Percentiles rank a stretch among this genome's conserved stretches.
Evolutionary conservation across 2,329 filamentous ascomycete genomes (phyloP).

Genomic region (Cytospora mali): DNA sequence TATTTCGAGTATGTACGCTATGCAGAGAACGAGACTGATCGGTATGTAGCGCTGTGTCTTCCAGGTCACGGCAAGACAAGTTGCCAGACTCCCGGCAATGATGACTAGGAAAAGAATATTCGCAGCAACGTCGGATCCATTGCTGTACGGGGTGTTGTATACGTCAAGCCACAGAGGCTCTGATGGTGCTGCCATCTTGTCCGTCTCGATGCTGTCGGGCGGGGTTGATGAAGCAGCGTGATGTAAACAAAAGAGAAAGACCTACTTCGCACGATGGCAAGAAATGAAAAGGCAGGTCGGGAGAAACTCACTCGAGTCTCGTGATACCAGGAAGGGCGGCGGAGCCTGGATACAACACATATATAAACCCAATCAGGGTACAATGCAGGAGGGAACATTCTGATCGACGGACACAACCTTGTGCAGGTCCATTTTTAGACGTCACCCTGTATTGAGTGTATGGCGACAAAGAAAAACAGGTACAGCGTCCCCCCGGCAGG

Average conservation of each 20-base stretch:
- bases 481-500: neutral
- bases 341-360: constrained; percentile 13
- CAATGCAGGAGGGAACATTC: constrained; percentile 21
- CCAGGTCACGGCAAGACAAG: constrained; percentile 18
- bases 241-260: constrained; percentile 6
- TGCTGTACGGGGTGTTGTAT: constrained; percentile 26
- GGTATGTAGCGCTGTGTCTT: constrained; percentile 22
- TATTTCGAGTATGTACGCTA: constrained; percentile 23
- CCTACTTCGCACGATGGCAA: constrained; percentile 2
- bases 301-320: constrained; percentile 12
- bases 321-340: constrained; percentile 10
- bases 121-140: constrained; percentile 9
- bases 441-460: constrained; percentile 16
- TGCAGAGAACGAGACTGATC: constrained; percentile 20
- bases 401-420: constrained; percentile 24
- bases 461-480: constrained; percentile 1
- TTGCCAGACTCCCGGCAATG: constrained; percentile 16
- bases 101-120: constrained; percentile 23
- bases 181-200: constrained; percentile 17
- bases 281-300: neutral
- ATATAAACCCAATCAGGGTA: constrained; percentile 6
- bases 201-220: constrained; percentile 1
- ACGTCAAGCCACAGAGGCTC: constrained; percentile 22
- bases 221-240: neutral
- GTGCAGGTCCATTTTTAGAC: constrained; percentile 25